Conservation (phyloP, 1,139 yeast genomes). For the Saccharomyces hybrid region DNA sequence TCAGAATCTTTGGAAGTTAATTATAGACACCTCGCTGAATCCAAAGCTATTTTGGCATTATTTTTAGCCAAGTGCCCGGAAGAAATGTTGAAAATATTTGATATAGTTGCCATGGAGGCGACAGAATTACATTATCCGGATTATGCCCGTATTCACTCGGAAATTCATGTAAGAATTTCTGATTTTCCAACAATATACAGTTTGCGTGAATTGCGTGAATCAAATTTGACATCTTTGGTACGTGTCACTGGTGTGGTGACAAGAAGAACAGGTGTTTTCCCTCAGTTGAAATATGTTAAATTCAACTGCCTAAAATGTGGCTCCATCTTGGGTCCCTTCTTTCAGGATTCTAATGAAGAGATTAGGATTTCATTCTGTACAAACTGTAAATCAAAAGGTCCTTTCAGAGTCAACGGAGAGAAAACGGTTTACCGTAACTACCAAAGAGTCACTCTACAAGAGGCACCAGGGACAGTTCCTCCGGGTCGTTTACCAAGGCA, state of each 20-base stretch:
- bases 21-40: constrained; percentile 75
- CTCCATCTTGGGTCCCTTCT: constrained; percentile 81
- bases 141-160: constrained; percentile 87
- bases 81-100: constrained; percentile 82
- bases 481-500: constrained; percentile 98
- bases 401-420: constrained; percentile 82
- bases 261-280: constrained; percentile 95
- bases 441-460: constrained; percentile 89
- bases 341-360: constrained; percentile 87
- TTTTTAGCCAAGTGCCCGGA: constrained; percentile 87
- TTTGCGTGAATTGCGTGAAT: constrained; percentile 83
- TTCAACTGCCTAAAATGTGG: constrained; percentile 94
- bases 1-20: constrained; percentile 87
- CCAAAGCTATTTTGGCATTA: constrained; percentile 85
- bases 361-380: constrained; percentile 81
- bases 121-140: constrained; percentile 93
- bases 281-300: constrained; percentile 89
- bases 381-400: constrained; percentile 89
- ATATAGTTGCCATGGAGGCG: constrained; percentile 95
- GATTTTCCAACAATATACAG: constrained; percentile 69
- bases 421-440: constrained; percentile 91
- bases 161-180: constrained; percentile 84
- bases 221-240: constrained; percentile 72
- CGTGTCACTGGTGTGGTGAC: constrained; percentile 94
- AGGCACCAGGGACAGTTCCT: constrained; percentile 95